Evolutionary conservation across 768 basidiomycete genomes (phyloP), one percentile per base, ranked within the genome.

Genomic region (Leccinum uliginosum): DNA sequence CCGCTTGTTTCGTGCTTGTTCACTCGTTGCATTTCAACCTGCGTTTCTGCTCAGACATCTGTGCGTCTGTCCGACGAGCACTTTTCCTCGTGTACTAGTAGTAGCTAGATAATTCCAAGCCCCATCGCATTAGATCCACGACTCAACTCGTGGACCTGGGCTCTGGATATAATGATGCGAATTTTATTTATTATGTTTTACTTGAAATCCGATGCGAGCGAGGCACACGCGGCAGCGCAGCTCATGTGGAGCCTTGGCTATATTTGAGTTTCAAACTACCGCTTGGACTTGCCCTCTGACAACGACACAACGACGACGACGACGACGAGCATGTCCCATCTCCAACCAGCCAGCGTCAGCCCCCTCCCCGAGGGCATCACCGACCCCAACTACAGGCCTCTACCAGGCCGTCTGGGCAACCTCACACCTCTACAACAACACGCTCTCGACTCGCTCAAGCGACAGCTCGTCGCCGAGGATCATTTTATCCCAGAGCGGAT

Each of bases 381-480:
- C 3, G 80, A 87, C 71, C 79, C 83, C 17, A 79, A 79, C 69
- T 87, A 84, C 71, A 81, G 75, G 63, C 86, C 87, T 12, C 75
- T 76, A 1, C 85, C 90, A 19, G 91, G 92, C 15, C 79, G 85
- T 29, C 73, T 91, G 38, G 92, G 92, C n/a, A 92, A 93, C 70
- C 80, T 94, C 64, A 81, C 81, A 1, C 68, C 77, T 0, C 57
- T 69, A 7, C 89, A 93, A 66, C 79, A 81, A 60, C 75, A 83
- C 58, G 78, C 83, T 3, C 83, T 93, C 56, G 81, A 86, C 32
- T 80, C 85, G 65, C 78, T 95, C 72, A 83, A 80, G 70, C 75
- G 78, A 61, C 79, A 89, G 65, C 74, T 92, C 58, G 68, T 78
- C 60, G 83, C 77, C 1, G 85, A 83, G 65, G 83, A 79, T 3